Base-by-base conservation (phyloP, 2,329 filamentous ascomycete genomes). In the Colletotrichum camelliae region DNA sequence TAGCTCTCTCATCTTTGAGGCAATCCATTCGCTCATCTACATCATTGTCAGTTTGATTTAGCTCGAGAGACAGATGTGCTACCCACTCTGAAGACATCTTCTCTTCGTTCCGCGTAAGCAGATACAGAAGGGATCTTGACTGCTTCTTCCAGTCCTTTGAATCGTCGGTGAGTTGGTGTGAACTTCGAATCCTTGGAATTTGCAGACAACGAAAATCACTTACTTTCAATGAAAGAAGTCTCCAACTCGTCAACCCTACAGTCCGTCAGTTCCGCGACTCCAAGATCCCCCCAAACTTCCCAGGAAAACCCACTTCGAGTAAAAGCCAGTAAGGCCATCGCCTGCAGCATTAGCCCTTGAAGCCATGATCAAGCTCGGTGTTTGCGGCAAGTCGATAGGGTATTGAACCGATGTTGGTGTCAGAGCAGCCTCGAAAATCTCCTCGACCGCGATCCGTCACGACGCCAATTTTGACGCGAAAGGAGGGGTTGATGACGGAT, bases 121-220 rank as follows among this genome's bases (percentile, higher is more conserved):
- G 96, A 98, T 83, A 99, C 91, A 77, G 97, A 98, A 21, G 97
- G 97, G 81, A 99, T 99, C 67, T 96, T 96, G 74, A 99, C 96
- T 71, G 97, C 97, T 85, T 96, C 93, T 82, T 94, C 91, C 74
- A 99, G 92, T 39, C 69, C 68, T 75, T 29, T 21, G 4, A 2
- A 8, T 4, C 18, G 16, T 7, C n/a, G 31, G 27, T 31, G n/a
- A 12, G 27, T 62, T 33, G 29, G 29, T 48, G 18, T 48, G 39
- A 48, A 48, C 18, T 43, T 43, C 39, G 10, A n/a, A 7, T 4
- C 3, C 10, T n/a, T 52, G 5, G 24, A 16, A 2, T 8, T 29
- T 15, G 7, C 12, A 18, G 4, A 10, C 1, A 9, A 10, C 7
- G 0, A n/a, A 48, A 10, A 29, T 7, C 64, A 66, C 72, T 52